Percentiles rank a stretch among this genome's conserved stretches.
Evolutionary conservation across 1,284 basidiomycete genomes (phyloP).

Genomic region (Stereum hirsutum): DNA sequence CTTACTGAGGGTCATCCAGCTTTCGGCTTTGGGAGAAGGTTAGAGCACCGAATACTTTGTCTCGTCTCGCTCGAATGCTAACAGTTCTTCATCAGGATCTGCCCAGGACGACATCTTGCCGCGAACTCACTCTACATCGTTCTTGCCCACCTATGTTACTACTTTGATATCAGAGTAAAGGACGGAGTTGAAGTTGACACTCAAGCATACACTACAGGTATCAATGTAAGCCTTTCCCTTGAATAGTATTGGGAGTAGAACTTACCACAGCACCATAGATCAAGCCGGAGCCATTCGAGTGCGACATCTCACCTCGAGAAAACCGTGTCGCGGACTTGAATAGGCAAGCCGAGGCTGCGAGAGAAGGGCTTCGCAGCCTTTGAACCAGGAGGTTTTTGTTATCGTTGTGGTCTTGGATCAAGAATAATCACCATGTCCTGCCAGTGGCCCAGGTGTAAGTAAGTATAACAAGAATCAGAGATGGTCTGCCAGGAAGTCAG

Average conservation of each 20-base stretch:
- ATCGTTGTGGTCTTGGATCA: too few species aligned
- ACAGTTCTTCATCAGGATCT: background rate
- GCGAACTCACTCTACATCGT: background rate
- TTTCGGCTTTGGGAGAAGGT: background rate
- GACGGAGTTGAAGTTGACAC: background rate
- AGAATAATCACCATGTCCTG: too few species aligned
- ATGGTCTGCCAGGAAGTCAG: too few species aligned
- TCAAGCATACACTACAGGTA: background rate
- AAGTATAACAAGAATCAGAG: too few species aligned
- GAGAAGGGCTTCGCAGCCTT: background rate
- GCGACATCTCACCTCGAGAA: background rate
- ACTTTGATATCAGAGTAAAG: background rate
- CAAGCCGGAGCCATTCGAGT: slow-evolving; percentile 2
- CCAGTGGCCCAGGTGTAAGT: too few species aligned
- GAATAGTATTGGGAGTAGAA: too few species aligned
- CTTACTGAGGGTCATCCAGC: background rate
- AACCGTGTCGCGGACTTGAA: background rate
- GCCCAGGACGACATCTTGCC: background rate
- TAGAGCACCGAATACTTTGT: background rate
- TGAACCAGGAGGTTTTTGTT: too few species aligned
- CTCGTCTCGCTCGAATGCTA: background rate
- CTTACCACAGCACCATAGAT: too few species aligned
- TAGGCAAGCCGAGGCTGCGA: slow-evolving; percentile 3
- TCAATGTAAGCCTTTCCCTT: background rate
- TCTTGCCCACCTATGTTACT: slow-evolving; percentile 1